Percentiles rank a stretch among this genome's conserved stretches.
phyloP scores from a whole-genome alignment of 495 filamentous ascomycete species.

The Neurospora tetraspora region DNA sequence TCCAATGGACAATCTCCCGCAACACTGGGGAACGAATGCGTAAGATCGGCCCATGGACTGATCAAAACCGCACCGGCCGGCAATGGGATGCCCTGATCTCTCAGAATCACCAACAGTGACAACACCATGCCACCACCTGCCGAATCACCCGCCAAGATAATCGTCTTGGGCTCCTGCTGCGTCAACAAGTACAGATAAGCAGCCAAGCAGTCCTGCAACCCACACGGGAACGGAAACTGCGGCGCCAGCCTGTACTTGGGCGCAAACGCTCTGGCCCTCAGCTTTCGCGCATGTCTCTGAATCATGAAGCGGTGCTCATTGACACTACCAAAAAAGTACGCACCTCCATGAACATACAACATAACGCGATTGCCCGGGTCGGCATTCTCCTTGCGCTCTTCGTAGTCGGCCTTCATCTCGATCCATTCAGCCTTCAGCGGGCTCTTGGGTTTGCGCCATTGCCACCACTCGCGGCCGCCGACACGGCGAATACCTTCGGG shows the following conservation, averaged over 20 bases:
- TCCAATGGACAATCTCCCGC: constrained; percentile 61
- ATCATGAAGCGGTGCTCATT: constrained; percentile 95
- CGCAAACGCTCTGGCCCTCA: constrained; percentile 80
- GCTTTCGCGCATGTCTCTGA: constrained; percentile 87
- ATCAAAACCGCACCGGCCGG: constrained; percentile 87
- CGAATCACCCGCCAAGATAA: constrained; percentile 78
- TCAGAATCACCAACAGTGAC: constrained; percentile 65
- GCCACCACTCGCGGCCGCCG: constrained; percentile 87
- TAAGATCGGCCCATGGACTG: constrained; percentile 88
- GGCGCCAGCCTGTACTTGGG: constrained; percentile 82
- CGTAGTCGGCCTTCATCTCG: constrained; percentile 80
- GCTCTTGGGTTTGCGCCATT: constrained; percentile 60
- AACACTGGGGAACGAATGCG: constrained; percentile 88
- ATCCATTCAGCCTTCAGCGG: constrained; percentile 82
- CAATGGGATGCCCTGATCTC: constrained; percentile 70
- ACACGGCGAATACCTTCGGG: constrained; percentile 59
- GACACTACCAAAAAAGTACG: constrained; percentile 71
- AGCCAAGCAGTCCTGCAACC: constrained; percentile 76
- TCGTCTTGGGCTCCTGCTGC: constrained; percentile 62
- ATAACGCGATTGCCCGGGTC: constrained; percentile 64
- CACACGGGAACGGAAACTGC: constrained; percentile 92
- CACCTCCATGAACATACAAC: constrained; percentile 81
- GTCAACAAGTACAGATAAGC: constrained; percentile 75
- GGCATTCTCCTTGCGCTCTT: constrained; percentile 50
- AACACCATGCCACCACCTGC: constrained; percentile 84